Conservation (phyloP, 2,329 filamentous ascomycete genomes). For the Fusarium verrucosum region DNA sequence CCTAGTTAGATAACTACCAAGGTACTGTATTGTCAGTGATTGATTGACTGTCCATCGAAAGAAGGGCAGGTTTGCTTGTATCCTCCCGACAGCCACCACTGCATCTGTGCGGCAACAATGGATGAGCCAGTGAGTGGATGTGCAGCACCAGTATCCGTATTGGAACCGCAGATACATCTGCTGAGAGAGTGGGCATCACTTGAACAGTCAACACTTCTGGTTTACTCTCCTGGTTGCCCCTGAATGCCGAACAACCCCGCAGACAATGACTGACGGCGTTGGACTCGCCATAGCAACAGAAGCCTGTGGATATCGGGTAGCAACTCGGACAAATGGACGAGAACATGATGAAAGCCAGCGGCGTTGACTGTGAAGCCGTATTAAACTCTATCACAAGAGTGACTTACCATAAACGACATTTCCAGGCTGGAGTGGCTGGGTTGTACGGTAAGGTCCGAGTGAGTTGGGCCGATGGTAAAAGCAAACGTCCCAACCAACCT, state of each 20-base stretch:
- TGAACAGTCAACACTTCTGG: background rate
- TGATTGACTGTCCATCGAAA: background rate
- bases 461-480: conserved; percentile 34
- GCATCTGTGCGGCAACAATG: background rate
- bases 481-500: background rate
- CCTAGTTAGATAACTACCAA: too few species aligned
- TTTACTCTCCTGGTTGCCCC: background rate
- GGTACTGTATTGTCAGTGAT: background rate
- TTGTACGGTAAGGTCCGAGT: conserved; percentile 39
- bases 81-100: background rate
- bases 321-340: conserved; percentile 17
- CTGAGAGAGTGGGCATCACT: background rate
- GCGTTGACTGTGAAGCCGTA: conserved; percentile 26
- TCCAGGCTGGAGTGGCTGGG: conserved; percentile 35
- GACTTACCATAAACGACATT: conserved; percentile 33
- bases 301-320: conserved; percentile 9
- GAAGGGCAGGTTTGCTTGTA: background rate
- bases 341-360: conserved; percentile 21
- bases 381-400: conserved; percentile 31
- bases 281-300: background rate
- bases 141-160: background rate
- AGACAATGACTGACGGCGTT: background rate
- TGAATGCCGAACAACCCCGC: background rate
- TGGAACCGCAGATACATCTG: background rate
- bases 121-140: background rate